A percentile compares a stretch with the other conserved stretches of the same genome.
These are phyloP conservation scores for Aspergillus hancockii DNA, from an alignment of 495 filamentous ascomycete species.

Conservation along the genomic window DNA sequence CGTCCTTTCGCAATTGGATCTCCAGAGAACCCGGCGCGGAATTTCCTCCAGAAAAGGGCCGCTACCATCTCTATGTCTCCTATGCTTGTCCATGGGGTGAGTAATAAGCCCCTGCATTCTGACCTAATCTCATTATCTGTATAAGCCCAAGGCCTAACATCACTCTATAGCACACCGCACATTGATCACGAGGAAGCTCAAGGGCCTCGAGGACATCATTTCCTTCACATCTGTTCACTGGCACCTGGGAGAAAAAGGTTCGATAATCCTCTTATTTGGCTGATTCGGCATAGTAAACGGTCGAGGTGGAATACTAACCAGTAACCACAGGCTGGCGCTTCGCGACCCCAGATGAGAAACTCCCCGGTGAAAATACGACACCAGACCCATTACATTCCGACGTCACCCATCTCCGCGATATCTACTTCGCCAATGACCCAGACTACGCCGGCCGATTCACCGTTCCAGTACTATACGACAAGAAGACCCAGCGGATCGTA, in stretches of 20 bases:
- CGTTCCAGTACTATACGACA: constrained; percentile 64
- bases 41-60: constrained; percentile 66
- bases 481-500: constrained; percentile 57
- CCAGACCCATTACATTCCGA: constrained; percentile 54
- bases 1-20: constrained; percentile 71
- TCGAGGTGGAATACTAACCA: background rate
- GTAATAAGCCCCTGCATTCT: constrained; percentile 15
- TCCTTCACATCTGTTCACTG: constrained; percentile 68
- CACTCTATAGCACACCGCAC: constrained; percentile 57
- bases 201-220: constrained; percentile 67
- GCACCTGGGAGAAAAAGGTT: constrained; percentile 64
- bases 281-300: background rate
- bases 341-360: constrained; percentile 60
- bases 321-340: constrained; percentile 73
- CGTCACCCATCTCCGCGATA: constrained; percentile 57
- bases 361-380: constrained; percentile 57
- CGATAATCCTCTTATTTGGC: background rate
- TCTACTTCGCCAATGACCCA: constrained; percentile 62
- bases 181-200: constrained; percentile 65
- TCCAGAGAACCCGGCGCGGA: constrained; percentile 61
- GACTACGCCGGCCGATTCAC: constrained; percentile 62
- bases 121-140: background rate
- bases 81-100: constrained; percentile 74
- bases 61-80: constrained; percentile 73
- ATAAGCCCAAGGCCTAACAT: background rate